Base-by-base conservation (phyloP, 495 filamentous ascomycete genomes). In the Niebla homalea region DNA sequence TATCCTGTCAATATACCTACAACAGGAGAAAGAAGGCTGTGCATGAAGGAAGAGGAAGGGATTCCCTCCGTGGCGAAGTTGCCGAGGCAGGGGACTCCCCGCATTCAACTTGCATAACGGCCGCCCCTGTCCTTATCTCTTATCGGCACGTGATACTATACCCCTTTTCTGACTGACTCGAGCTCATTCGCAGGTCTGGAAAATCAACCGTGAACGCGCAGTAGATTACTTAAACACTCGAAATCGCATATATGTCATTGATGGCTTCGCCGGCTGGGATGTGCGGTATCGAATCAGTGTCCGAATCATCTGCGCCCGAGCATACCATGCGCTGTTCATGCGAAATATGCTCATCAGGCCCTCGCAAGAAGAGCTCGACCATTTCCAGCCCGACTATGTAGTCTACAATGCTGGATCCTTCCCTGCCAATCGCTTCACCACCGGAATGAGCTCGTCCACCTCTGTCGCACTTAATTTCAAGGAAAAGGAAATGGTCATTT, bases 321-420 rank as follows among this genome's bases (percentile, higher is more conserved):
- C 92, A 69, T 98, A 98, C 77, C 92, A 98, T 77, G 92, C 92
- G 56, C 79, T 98, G 52, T 98, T 98, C 85, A 98, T 98, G 92
- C 87, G 93, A 60, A 98, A 98, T 76, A 98, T 98, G 92, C 85
- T 98, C 64, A 98, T 98, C 75, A 84, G 92, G 63, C 92, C 92
- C 50, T 71, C 78, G 40, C 76, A 75, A 46, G 85, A 90, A 68
- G 89, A 97, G 76, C 81, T 98, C 38, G 80, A 93, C 69, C 77
- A 85, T 72, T 98, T 98, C 79, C 87, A 94, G 69, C 92, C 92
- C 55, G 88, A 98, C 75, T 98, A 98, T 76, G 88, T 89, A 59
- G 97, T 98, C 74, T 98, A 98, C 81, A 98, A 98, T 63, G 93
- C 92, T 56, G 92, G 92, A 52, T 85, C 84, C 43, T 98, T 98